Evolutionary conservation across 2,329 filamentous ascomycete species (phyloP).

Genomic region (Zymoseptoria tritici): DNA sequence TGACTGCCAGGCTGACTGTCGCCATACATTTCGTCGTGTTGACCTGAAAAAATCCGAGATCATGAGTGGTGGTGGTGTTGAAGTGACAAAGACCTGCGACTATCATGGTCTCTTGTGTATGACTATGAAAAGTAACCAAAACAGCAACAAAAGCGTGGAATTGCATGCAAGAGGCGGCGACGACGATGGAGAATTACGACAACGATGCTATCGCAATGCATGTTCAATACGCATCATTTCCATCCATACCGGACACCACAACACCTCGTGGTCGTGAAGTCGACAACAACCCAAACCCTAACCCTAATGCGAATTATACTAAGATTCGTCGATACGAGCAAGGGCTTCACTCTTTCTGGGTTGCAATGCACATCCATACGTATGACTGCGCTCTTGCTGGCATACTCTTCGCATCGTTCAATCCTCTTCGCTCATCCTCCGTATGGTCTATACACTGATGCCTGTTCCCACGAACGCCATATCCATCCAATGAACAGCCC

Average conservation of each 20-base stretch:
- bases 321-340: not conserved
- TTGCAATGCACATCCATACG: too few species aligned
- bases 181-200: not conserved
- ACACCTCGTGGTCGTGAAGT: not conserved
- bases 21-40: not conserved
- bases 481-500: not conserved
- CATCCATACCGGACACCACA: not conserved
- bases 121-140: not conserved
- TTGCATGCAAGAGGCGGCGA: not conserved
- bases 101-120: not conserved
- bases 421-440: too few species aligned
- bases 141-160: not conserved
- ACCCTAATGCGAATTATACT: not conserved
- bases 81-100: not conserved
- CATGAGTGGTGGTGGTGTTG: not conserved
- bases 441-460: not conserved
- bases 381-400: too few species aligned
- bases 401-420: too few species aligned
- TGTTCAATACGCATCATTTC: not conserved
- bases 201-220: not conserved
- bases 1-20: too few species aligned
- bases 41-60: too few species aligned
- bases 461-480: too few species aligned
- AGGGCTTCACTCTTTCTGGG: too few species aligned
- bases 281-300: constrained; percentile 1